Percentiles rank a stretch among this genome's conserved stretches.
Conservation (phyloP, 2,329 filamentous ascomycete genomes). For the Exserohilum turcica region DNA sequence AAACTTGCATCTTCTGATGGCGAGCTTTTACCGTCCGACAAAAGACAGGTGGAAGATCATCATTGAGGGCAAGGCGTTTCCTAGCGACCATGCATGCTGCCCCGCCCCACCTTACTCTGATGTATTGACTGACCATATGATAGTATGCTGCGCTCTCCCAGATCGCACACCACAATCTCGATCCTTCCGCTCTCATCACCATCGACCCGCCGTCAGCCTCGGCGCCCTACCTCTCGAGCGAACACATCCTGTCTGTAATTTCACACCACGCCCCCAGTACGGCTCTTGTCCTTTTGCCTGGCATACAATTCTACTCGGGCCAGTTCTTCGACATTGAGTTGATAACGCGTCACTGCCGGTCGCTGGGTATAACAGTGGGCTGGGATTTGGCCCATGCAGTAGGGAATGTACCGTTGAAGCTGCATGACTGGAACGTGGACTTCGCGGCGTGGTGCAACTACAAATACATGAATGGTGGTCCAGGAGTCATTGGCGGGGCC, state of each 20-base stretch:
- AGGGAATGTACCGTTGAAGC: conserved; percentile 77
- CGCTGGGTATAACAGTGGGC: conserved; percentile 72
- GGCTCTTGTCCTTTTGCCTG: conserved; percentile 79
- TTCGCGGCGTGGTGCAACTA: conserved; percentile 94
- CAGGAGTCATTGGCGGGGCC: conserved; percentile 77
- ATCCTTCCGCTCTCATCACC: conserved; percentile 71
- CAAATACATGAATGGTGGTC: conserved; percentile 89
- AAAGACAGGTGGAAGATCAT: conserved; percentile 75
- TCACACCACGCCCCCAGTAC: conserved; percentile 74
- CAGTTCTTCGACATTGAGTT: conserved; percentile 81
- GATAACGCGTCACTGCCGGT: conserved; percentile 79
- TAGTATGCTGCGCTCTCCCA: conserved; percentile 86
- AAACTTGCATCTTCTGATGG: conserved; percentile 82
- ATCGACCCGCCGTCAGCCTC: conserved; percentile 64
- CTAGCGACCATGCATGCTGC: conserved; percentile 72
- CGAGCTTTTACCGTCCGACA: conserved; percentile 79
- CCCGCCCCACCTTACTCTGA: not conserved
- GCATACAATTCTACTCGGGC: conserved; percentile 90
- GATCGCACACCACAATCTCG: conserved; percentile 70
- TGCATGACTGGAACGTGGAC: conserved; percentile 90
- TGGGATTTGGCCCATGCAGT: conserved; percentile 90
- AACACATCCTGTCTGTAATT: conserved; percentile 73
- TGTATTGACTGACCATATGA: conserved; percentile 1
- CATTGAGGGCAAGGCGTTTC: conserved; percentile 88
- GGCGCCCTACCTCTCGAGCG: conserved; percentile 68